Percentiles rank a stretch among this genome's conserved stretches.
Conservation (phyloP, 495 filamentous ascomycete genomes). For the Aspergillus nidulans region DNA sequence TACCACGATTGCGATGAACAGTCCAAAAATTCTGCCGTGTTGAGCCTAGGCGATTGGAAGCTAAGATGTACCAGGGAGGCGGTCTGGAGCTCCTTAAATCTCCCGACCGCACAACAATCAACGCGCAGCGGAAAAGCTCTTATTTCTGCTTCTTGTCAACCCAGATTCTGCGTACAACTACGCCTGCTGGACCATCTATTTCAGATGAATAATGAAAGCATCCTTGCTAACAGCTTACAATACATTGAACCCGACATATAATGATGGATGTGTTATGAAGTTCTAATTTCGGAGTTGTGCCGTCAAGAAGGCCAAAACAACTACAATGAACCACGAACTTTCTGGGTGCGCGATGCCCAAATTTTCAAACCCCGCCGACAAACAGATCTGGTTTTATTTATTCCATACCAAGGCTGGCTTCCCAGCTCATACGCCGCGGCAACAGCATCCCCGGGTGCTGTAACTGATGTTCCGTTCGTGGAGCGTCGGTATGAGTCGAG, state of each 20-base stretch:
- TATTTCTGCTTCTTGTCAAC: not conserved
- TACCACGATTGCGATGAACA: constrained; percentile 1
- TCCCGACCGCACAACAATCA: constrained; percentile 5
- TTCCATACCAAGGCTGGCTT: not conserved
- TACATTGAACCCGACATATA: not conserved
- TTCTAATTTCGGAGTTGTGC: not conserved
- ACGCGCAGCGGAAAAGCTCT: not conserved
- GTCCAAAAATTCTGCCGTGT: constrained; percentile 23
- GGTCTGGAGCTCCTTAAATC: not conserved
- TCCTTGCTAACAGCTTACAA: not conserved
- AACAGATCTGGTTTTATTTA: not conserved
- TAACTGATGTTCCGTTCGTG: constrained; percentile 50
- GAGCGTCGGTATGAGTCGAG: constrained; percentile 51
- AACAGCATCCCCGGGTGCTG: constrained; percentile 50
- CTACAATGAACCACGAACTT: not conserved
- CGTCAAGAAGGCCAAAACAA: not conserved
- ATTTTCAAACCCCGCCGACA: not conserved
- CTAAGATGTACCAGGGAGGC: not conserved
- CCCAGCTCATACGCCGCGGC: constrained; percentile 43
- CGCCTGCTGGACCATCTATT: not conserved
- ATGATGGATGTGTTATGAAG: not conserved
- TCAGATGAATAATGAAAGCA: not conserved
- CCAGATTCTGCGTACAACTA: not conserved
- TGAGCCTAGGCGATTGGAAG: constrained; percentile 1
- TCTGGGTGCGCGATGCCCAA: not conserved